These are phyloP conservation scores for Cordyceps javanica DNA, from an alignment of 2,329 filamentous ascomycete genomes.

Conservation along the genomic window DNA sequence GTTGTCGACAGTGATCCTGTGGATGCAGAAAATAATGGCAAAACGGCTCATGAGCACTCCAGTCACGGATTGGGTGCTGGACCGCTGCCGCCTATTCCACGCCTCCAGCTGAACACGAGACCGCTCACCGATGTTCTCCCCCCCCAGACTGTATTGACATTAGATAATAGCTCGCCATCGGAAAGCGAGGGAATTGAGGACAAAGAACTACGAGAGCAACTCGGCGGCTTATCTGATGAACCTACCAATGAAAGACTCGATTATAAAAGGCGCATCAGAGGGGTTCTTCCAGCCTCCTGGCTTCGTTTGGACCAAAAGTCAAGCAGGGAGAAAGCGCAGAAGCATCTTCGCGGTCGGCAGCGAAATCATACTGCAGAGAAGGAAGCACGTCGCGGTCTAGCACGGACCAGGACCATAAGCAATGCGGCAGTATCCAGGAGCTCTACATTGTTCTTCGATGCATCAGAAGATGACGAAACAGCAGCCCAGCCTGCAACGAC, in stretches of 20 bases:
- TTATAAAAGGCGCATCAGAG: constrained; percentile 42
- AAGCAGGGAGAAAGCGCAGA: constrained; percentile 25
- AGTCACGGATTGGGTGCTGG: not conserved
- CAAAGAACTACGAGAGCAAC: not conserved
- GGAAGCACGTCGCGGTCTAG: constrained; percentile 42
- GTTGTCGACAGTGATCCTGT: constrained; percentile 27
- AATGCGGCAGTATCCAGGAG: constrained; percentile 23
- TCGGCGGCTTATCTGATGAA: constrained; percentile 20
- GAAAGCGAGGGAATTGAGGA: not conserved
- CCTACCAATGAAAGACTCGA: constrained; percentile 37
- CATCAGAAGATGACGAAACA: constrained; percentile 37
- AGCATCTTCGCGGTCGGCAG: constrained; percentile 22
- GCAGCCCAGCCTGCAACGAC: constrained; percentile 17
- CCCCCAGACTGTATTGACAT: not conserved
- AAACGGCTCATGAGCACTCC: not conserved
- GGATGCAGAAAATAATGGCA: constrained; percentile 15
- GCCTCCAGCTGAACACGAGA: not conserved
- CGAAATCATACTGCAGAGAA: constrained; percentile 31
- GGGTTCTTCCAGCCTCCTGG: constrained; percentile 63
- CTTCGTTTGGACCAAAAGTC: constrained; percentile 51
- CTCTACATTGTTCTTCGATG: constrained; percentile 37
- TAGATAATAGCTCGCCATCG: not conserved
- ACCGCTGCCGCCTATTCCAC: constrained; percentile 9
- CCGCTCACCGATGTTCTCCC: not conserved
- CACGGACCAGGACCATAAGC: constrained; percentile 31